These are phyloP conservation scores for Colletotrichum simmondsii DNA, from an alignment of 2,329 filamentous ascomycete genomes.

Conservation along the genomic window DNA sequence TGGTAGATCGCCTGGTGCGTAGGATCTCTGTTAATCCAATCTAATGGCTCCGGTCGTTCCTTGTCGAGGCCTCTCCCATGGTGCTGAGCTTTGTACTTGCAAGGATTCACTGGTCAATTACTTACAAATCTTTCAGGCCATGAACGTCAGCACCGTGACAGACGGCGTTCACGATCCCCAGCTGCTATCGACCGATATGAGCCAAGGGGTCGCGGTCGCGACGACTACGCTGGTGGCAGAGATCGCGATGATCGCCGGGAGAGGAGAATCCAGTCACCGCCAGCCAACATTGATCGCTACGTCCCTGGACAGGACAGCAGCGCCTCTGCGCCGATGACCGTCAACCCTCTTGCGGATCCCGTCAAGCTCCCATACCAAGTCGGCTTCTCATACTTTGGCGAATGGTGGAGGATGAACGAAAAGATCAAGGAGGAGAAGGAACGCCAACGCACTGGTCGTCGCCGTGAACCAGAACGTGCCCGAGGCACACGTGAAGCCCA, in stretches of 20 bases:
- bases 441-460: slow-evolving; percentile 74
- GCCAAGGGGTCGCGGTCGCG: slow-evolving; percentile 72
- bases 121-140: slow-evolving; percentile 52
- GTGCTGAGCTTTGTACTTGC: neutral
- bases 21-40: neutral
- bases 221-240: slow-evolving; percentile 69
- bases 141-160: slow-evolving; percentile 65
- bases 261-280: slow-evolving; percentile 69
- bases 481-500: slow-evolving; percentile 73
- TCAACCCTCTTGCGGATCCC: slow-evolving; percentile 79
- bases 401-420: slow-evolving; percentile 88
- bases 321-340: slow-evolving; percentile 53
- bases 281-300: slow-evolving; percentile 85
- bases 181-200: slow-evolving; percentile 80
- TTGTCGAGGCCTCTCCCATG: neutral
- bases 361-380: slow-evolving; percentile 81
- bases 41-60: neutral
- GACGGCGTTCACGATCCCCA: slow-evolving; percentile 77
- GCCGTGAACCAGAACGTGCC: slow-evolving; percentile 71
- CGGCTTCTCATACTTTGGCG: slow-evolving; percentile 86
- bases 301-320: slow-evolving; percentile 76
- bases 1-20: slow-evolving; percentile 77
- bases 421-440: slow-evolving; percentile 86
- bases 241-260: slow-evolving; percentile 65
- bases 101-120: slow-evolving; percentile 14